phyloP scores from a whole-genome alignment of 805 yeast genomes.

The Spathaspora girioi region DNA sequence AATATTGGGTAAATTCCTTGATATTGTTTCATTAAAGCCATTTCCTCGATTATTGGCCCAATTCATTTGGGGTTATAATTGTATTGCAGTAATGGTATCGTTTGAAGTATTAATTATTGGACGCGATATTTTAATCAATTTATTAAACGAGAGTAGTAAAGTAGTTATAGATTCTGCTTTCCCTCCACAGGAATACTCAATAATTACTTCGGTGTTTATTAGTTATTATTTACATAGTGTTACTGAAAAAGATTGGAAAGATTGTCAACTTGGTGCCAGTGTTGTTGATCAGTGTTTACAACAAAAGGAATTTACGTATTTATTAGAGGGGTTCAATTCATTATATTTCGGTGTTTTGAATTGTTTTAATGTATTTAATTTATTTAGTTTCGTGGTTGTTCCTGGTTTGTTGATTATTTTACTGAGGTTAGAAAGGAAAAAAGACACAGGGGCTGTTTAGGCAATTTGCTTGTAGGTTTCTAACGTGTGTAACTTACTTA shows the following conservation, averaged over 20 bases:
- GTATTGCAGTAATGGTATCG: constrained; percentile 12
- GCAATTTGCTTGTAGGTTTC: too few species aligned
- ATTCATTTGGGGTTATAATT: constrained; percentile 21
- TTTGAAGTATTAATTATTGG: constrained; percentile 12
- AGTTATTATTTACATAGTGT: background rate
- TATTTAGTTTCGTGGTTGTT: constrained; percentile 1
- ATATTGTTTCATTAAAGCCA: background rate
- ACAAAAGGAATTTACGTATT: background rate
- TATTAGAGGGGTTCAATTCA: background rate
- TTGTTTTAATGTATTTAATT: constrained; percentile 6
- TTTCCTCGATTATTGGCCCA: constrained; percentile 12
- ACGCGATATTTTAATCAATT: constrained; percentile 20
- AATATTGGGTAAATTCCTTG: constrained; percentile 8
- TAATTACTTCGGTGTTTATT: constrained; percentile 1
- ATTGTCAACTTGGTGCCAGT: background rate
- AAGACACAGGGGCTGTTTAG: background rate
- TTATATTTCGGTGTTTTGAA: background rate
- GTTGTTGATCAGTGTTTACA: background rate
- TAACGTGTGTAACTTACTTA: too few species aligned
- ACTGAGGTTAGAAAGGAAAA: background rate
- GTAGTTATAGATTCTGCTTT: background rate
- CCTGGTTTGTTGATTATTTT: background rate
- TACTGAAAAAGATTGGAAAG: background rate
- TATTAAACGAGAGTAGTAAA: constrained; percentile 4
- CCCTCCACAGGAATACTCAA: background rate